Conservation (phyloP, 257 asterid genomes). For the Asclepias syriaca region DNA sequence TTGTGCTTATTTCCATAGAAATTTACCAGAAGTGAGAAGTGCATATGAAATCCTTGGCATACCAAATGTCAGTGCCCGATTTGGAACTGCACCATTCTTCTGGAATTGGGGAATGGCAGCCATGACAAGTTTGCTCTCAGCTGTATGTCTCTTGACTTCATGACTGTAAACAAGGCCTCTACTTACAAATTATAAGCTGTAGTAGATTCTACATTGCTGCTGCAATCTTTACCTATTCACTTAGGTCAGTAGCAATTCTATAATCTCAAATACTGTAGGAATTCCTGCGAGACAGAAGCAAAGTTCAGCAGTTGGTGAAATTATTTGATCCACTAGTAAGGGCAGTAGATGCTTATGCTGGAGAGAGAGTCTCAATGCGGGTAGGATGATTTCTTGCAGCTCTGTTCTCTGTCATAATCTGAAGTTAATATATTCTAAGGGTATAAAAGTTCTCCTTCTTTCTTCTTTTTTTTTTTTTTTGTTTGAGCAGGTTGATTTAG, state of each 20-base stretch:
- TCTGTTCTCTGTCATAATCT: neutral
- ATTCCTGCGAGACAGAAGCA: conserved; percentile 70
- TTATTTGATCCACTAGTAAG: conserved; percentile 81
- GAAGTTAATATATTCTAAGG: conserved; percentile 1
- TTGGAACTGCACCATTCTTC: conserved; percentile 91
- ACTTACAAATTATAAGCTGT: neutral
- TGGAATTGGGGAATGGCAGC: conserved; percentile 99
- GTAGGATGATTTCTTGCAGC: conserved; percentile 28
- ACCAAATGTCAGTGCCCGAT: conserved; percentile 95
- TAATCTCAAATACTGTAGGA: conserved; percentile 41
- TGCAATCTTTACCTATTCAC: neutral
- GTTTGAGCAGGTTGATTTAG: conserved; percentile 76
- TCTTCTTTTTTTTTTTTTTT: neutral
- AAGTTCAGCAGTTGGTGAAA: conserved; percentile 67
- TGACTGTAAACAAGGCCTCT: neutral
- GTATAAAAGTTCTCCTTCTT: neutral
- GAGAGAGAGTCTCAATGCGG: conserved; percentile 94
- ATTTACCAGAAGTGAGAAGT: conserved; percentile 88
- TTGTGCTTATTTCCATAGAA: conserved; percentile 38
- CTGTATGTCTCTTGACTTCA: conserved; percentile 38
- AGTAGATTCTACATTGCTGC: neutral
- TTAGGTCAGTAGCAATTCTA: conserved; percentile 3
- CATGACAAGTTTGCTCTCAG: conserved; percentile 68
- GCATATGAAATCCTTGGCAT: conserved; percentile 68
- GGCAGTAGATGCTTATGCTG: conserved; percentile 52